Evolutionary conservation across 2,329 filamentous ascomycete species (phyloP), one percentile per base, ranked within the genome.

Genomic region (Aquanectria penicillioides): DNA sequence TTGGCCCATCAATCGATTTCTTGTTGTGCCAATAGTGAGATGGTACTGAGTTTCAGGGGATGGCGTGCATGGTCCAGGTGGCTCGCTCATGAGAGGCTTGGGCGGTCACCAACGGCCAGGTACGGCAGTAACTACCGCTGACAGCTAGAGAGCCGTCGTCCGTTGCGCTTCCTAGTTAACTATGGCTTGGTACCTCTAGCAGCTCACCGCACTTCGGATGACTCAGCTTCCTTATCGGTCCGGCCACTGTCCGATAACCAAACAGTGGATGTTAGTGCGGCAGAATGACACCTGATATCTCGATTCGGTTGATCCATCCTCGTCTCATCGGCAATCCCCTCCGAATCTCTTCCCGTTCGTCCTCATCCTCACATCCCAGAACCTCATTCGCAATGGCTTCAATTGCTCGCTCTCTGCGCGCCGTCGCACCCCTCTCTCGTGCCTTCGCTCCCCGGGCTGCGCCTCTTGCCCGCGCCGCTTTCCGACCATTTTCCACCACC

Each of bases 391-490:
- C 71, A 76, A 87, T 87, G 85, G 84, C 86, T 66, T 88, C 86
- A 78, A 83, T 89, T 77, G 81, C 82, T 71, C 81, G 84, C 69
- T 82, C 81, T 73, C 73, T 86, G 64, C 78, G 81, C 75, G 77
- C 78, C 63, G 78, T 79, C 61, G 78, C 83, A 64, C 81, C 83
- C 61, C 75, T 79, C 63, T 74, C 75, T 46, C 69, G 82, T 59
- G 73, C 71, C 58, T 41, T 74, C 20, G 65, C 68, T 70, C 80
- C 69, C 71, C 78, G 69, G 68, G 78, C 66, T 61, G 76, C 66
- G 71, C 72, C 71, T 59, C 68, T 60, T 63, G 74, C 73, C 80
- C 84, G 68, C 68, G 76, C 68, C 80, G 84, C 77, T 38, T 67
- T 69, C 61, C 72, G 75, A 51, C 59, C 70, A 61, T 76, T 81